These are phyloP conservation scores for Aspergillus clavatus DNA, from an alignment of 2,329 filamentous ascomycete genomes.

Conservation along the genomic window DNA sequence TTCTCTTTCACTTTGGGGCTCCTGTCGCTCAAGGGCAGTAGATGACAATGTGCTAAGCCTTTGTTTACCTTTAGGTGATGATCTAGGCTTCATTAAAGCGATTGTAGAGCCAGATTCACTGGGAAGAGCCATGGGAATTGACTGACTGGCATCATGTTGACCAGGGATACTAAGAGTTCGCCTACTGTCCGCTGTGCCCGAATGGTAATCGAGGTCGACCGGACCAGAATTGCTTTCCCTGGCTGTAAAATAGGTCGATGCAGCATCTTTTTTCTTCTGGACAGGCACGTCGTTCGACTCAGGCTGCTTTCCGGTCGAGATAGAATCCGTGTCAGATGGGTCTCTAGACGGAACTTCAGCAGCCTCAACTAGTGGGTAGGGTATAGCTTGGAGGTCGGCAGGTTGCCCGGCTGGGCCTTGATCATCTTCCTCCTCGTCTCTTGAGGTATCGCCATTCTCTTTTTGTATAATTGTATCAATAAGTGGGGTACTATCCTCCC, in stretches of 20 bases:
- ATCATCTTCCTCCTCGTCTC: slow-evolving; percentile 11
- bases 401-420: slow-evolving; percentile 1
- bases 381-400: slow-evolving; percentile 18
- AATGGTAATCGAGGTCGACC: neutral
- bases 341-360: slow-evolving; percentile 6
- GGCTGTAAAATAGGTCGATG: slow-evolving; percentile 31
- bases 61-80: slow-evolving; percentile 18
- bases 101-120: slow-evolving; percentile 33
- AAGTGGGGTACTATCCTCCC: slow-evolving; percentile 13
- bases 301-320: slow-evolving; percentile 6
- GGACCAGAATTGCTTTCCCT: slow-evolving; percentile 15
- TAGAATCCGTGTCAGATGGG: slow-evolving; percentile 5
- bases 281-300: slow-evolving; percentile 2
- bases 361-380: slow-evolving; percentile 18
- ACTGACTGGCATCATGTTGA: slow-evolving; percentile 18
- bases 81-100: slow-evolving; percentile 26
- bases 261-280: slow-evolving; percentile 16
- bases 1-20: slow-evolving; percentile 28
- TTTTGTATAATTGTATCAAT: slow-evolving; percentile 11
- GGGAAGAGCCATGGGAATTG: slow-evolving; percentile 18
- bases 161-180: slow-evolving; percentile 15
- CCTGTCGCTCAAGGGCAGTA: slow-evolving; percentile 29
- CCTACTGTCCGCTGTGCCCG: slow-evolving; percentile 1
- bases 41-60: slow-evolving; percentile 12
- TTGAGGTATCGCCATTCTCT: neutral